Percentiles rank a stretch among this genome's conserved stretches.
These are phyloP conservation scores for Paracoccidioides brasiliensis DNA, from an alignment of 2,329 filamentous ascomycete genomes.

Conservation along the genomic window DNA sequence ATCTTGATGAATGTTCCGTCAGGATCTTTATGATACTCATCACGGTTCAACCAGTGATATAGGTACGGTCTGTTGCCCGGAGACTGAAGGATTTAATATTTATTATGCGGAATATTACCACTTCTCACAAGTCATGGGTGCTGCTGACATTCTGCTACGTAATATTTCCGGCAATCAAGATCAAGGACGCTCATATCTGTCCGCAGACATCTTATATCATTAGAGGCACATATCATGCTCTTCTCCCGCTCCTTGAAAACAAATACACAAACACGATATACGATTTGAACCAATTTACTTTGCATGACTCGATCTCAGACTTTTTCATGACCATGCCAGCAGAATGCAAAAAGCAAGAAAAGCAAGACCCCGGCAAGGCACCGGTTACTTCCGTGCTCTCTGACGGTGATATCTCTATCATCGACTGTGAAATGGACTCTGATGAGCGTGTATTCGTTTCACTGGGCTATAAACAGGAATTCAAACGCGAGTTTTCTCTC, in stretches of 20 bases:
- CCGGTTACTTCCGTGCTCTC: conserved; percentile 25
- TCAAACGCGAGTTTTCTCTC: conserved; percentile 57
- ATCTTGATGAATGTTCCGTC: too few species aligned
- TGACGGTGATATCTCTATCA: conserved; percentile 26
- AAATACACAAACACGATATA: not conserved
- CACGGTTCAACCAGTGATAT: not conserved
- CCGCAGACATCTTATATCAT: not conserved
- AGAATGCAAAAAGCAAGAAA: not conserved
- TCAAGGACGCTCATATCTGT: not conserved
- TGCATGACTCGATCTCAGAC: not conserved
- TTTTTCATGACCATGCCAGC: not conserved
- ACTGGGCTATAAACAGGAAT: conserved; percentile 45
- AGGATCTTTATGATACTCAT: too few species aligned
- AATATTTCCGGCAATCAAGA: not conserved
- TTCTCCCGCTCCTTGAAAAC: not conserved
- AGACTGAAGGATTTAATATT: not conserved
- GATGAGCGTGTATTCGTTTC: conserved; percentile 33
- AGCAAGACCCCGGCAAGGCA: not conserved
- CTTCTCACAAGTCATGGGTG: not conserved
- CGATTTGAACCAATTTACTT: not conserved
- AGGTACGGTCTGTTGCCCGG: too few species aligned
- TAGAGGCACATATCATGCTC: not conserved
- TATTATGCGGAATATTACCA: not conserved
- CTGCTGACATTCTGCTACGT: not conserved
- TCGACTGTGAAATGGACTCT: conserved; percentile 23